Evolutionary conservation across 2,329 filamentous ascomycete species (phyloP), one percentile per base, ranked within the genome.

Genomic region (Hypoxylon rubiginosum): DNA sequence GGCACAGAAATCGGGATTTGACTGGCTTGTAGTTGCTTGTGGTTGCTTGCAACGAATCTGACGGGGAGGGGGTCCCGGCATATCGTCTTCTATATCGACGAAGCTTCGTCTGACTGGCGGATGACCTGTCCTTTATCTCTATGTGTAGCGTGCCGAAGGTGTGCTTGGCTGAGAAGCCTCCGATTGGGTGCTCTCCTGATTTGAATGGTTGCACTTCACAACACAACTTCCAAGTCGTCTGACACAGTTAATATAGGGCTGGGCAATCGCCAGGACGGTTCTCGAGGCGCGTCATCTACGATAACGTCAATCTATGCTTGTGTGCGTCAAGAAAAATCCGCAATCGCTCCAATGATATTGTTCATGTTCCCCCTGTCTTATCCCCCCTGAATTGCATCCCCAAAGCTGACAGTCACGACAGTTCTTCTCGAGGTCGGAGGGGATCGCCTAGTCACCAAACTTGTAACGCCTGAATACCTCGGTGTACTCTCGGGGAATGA

Each of bases 1-100:
- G 66, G 66, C 66, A 66, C 66, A 48, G 66, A 57, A 63, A 30
- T 52, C 36, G 45, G 48, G 39, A 43, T 24, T 53, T 13, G 15
- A 30, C 46, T 57, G 26, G 52, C 17, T 10, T 55, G 51, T 63
- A 48, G 55, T 7, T 43, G 60, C 58, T 43, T 55, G 51, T 63
- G 52, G 55, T 7, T 43, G 60, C 58, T 43, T 32, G 21, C 34
- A n/a, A 58, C 51, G 36, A 57, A 50, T 56, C 51, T 55, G 52
- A 53, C 62, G 19, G 10, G 62, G 58, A 57, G 48, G 52, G 57
- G 59, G 39, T 28, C 39, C 58, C 49, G 59, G 58, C 63, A 63
- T 49, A 52, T 60, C 19, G 43, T 41, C 53, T 50, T 45, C 39
- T 17, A 6, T 39, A 10, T 43, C n/a, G 57, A 61, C 9, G 57